Percentiles rank a stretch among this genome's conserved stretches.
phyloP scores from a whole-genome alignment of 106 monocot species.

The Dioscorea zingiberensis region DNA sequence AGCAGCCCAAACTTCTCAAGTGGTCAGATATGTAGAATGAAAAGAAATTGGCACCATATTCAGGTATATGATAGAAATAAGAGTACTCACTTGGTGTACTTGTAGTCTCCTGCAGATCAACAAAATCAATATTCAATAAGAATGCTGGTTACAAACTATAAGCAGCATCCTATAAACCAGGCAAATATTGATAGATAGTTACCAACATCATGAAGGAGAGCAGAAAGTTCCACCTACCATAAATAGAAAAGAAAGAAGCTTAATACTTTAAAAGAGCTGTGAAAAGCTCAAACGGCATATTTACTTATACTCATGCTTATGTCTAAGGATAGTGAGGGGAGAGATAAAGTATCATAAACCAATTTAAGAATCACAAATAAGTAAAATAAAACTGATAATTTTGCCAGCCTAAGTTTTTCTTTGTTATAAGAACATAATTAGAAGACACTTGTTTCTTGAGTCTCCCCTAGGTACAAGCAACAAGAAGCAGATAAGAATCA shows the following conservation, averaged over 20 bases:
- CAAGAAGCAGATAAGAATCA: too few species aligned
- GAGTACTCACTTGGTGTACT: slow-evolving; percentile 74
- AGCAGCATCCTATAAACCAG: background rate
- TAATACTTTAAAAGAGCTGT: background rate
- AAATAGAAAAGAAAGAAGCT: background rate
- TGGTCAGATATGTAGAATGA: background rate
- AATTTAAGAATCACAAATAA: background rate
- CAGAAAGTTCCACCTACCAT: slow-evolving; percentile 78
- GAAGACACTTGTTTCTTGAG: too few species aligned
- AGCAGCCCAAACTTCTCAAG: background rate
- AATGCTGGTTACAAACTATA: background rate
- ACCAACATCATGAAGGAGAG: slow-evolving; percentile 96
- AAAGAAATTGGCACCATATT: background rate
- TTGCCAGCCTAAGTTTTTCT: background rate
- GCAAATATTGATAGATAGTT: slow-evolving; percentile 5
- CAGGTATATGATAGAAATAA: too few species aligned
- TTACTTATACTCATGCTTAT: too few species aligned
- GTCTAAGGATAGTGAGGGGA: too few species aligned
- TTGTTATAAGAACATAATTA: background rate
- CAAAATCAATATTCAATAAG: background rate
- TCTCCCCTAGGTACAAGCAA: too few species aligned
- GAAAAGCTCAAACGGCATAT: background rate
- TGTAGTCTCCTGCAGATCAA: slow-evolving; percentile 88
- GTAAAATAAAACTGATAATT: background rate
- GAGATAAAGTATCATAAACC: background rate